phyloP scores from a whole-genome alignment of 1,284 basidiomycete species.

The Naganishia albida region DNA sequence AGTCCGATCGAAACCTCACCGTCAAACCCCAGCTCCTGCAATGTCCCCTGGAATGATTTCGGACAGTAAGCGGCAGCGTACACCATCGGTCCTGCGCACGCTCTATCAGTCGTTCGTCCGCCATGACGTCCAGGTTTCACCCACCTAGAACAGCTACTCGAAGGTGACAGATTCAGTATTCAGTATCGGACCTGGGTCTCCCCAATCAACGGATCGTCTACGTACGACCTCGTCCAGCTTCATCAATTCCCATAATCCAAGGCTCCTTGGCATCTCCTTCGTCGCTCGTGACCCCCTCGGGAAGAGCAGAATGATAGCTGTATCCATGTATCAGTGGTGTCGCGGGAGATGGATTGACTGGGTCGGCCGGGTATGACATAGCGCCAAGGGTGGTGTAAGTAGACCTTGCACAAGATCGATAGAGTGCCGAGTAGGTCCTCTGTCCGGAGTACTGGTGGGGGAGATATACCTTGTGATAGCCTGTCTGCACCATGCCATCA shows the following conservation, averaged over 20 bases:
- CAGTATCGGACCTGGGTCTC: background rate
- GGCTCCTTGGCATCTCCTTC: constrained; percentile 60
- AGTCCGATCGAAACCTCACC: constrained; percentile 57
- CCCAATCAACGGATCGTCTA: constrained; percentile 4
- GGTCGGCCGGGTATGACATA: constrained; percentile 39
- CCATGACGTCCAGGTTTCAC: background rate
- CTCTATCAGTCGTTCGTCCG: background rate
- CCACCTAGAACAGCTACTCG: constrained; percentile 22
- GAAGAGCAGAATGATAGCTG: constrained; percentile 78
- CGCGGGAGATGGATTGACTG: constrained; percentile 59
- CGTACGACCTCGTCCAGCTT: constrained; percentile 83
- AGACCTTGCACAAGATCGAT: too few relatives aligned
- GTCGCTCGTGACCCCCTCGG: constrained; percentile 50
- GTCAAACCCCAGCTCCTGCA: constrained; percentile 85
- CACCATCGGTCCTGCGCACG: constrained; percentile 69
- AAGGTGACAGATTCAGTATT: background rate
- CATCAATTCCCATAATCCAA: constrained; percentile 87
- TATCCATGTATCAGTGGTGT: constrained; percentile 70
- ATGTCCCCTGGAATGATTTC: constrained; percentile 67
- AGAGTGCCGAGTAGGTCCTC: too few relatives aligned
- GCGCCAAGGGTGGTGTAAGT: too few relatives aligned
- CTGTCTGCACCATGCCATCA: background rate
- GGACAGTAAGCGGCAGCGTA: constrained; percentile 96
- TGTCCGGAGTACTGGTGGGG: too few relatives aligned
- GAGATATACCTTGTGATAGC: background rate